Base-by-base conservation (phyloP, 768 basidiomycete genomes). In the Hysterangium stoloniferum region DNA sequence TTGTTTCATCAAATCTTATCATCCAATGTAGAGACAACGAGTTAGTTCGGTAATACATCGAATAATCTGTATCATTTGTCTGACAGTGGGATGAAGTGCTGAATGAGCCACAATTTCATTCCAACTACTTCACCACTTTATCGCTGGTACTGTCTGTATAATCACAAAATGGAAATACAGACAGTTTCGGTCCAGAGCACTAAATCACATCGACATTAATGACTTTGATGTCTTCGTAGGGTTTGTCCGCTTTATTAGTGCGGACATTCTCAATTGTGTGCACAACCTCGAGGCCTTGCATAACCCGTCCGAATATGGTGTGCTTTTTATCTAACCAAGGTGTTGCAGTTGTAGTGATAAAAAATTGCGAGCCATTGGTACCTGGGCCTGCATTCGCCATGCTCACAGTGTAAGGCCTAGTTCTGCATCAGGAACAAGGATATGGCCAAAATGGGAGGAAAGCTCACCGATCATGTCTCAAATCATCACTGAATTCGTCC, bases 311-410 rank as follows among this genome's bases (percentile, higher is more conserved):
- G 58, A 98, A 98, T 57, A 97, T 87, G 0, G 90, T 95, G 62
- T 88, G 84, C 58, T 89, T 91, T 65, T 79, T 84, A 66, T 96
- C 91, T 55, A 95, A 69, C 91, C 91, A 95, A 6, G 92, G 89
- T 6, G 88, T 90, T 6, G 93, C 85, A 2, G 84, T 93, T 4
- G 93, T 96, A 6, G 94, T 97, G 63, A 98, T 91, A 71, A 97
- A 99, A 73, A 97, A 99, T 62, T 99, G 95, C 1, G 89, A 93
- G 0, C 93, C 95, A 62, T 97, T 97, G 31, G 94, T 96, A 38
- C 68, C 70, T 6, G 89, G 82, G 4, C 93, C 94, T 4, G 87
- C 88, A 60, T 94, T 93, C 6, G 91, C 91, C 93, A 96, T 95
- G 61, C 89, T 92, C 50, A 97, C 75, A 3, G 89, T 95, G 62